A percentile compares a stretch with the other conserved stretches of the same genome.
Evolutionary conservation across 257 asterid species (phyloP).

Genomic region (Solanum gracilifrons): DNA sequence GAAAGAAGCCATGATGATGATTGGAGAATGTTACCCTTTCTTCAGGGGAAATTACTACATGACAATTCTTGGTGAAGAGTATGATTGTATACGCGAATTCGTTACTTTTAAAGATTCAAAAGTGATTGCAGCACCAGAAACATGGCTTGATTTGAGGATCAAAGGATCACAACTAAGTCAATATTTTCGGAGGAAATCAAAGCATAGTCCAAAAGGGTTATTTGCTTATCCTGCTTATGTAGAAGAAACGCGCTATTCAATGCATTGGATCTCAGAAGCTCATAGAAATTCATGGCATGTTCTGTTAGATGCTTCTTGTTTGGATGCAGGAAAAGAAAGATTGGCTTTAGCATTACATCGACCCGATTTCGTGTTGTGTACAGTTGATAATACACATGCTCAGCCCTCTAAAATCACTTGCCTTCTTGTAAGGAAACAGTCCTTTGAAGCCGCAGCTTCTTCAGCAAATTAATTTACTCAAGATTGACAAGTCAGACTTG

Average conservation of each 20-base stretch:
- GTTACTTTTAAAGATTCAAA: constrained; percentile 41
- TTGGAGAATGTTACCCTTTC: constrained; percentile 74
- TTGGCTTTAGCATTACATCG: constrained; percentile 49
- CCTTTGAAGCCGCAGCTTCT: constrained; percentile 38
- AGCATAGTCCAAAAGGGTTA: constrained; percentile 53
- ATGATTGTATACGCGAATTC: constrained; percentile 35
- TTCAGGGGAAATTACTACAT: constrained; percentile 66
- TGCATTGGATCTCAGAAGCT: constrained; percentile 90
- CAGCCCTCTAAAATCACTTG: constrained; percentile 53
- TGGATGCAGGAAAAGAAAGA: constrained; percentile 38
- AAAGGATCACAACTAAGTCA: constrained; percentile 80
- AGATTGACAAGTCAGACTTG: neutral
- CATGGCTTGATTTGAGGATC: constrained; percentile 78
- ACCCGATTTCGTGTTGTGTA: constrained; percentile 57
- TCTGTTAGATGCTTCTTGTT: constrained; percentile 44
- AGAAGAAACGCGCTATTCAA: constrained; percentile 36
- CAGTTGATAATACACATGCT: constrained; percentile 32
- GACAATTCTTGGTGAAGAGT: constrained; percentile 38
- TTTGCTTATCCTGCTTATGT: constrained; percentile 48
- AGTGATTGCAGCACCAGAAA: constrained; percentile 51
- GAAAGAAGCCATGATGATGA: constrained; percentile 49
- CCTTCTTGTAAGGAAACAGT: constrained; percentile 49
- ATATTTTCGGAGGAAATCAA: constrained; percentile 59
- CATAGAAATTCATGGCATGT: constrained; percentile 72
- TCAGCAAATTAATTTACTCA: constrained; percentile 9